phyloP scores from a whole-genome alignment of 345 rosid genomes.

The Carallia pectinifolia region DNA sequence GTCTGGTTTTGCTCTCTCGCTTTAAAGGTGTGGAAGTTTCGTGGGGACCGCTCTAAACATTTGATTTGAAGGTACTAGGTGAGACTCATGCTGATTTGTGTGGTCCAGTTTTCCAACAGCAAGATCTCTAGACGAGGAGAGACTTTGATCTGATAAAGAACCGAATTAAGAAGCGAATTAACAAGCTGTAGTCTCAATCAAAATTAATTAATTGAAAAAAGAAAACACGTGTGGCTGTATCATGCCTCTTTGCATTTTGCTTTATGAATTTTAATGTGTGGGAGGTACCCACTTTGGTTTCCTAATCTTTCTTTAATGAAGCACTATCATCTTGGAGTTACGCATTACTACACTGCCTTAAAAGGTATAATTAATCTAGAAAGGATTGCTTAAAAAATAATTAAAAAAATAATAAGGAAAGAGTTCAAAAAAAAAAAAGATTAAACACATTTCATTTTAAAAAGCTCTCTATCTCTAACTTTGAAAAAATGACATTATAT shows the following conservation, averaged over 20 bases:
- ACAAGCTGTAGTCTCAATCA: no score
- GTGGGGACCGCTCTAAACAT: constrained; percentile 30
- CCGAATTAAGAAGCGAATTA: no score
- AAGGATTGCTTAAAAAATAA: no score
- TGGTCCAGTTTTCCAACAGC: constrained; percentile 31
- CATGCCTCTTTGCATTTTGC: background rate
- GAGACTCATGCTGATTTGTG: constrained; percentile 14
- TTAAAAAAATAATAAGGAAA: background rate
- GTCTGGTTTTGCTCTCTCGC: constrained; percentile 23
- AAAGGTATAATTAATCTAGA: no score
- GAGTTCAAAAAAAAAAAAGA: background rate
- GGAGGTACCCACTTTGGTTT: background rate
- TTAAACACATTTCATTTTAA: no score
- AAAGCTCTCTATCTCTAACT: no score
- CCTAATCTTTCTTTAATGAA: no score
- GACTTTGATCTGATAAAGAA: no score
- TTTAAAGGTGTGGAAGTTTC: constrained; percentile 38
- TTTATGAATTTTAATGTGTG: background rate
- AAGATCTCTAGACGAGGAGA: background rate
- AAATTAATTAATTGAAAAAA: background rate
- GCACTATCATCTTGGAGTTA: no score
- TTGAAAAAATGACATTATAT: no score
- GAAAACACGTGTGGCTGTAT: background rate
- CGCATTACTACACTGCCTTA: no score
- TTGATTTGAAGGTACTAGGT: constrained; percentile 25